Evolutionary conservation across 495 filamentous ascomycete species (phyloP), one percentile per base, ranked within the genome.

Genomic region (Apiosordaria backusii): DNA sequence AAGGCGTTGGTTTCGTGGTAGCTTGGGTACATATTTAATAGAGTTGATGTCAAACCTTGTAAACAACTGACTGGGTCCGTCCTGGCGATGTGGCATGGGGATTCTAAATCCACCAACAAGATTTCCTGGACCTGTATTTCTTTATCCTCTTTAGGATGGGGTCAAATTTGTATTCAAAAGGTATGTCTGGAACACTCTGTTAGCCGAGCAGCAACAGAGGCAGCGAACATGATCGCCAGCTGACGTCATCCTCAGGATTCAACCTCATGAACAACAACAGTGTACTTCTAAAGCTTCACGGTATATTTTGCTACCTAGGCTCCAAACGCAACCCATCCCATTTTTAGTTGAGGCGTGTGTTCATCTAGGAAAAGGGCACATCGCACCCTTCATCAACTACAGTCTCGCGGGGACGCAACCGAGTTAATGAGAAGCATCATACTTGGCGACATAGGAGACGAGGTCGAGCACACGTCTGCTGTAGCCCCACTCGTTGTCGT

Each of bases 381-480:
- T 15, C n/a, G 62, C 25, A 50, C 24, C 62, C 60, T 58, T 62
- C 67, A 54, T 62, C 61, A 53, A 55, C 50, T 66, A 72, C 55
- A 70, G 60, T 35, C 64, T 45, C n/a, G 68, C 61, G 13, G 68
- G 54, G 23, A 67, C 65, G 65, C 66, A 67, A 68, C 71, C 64
- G 26, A 68, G 58, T 60, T 62, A 75, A 75, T 77, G 77, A 71
- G 70, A 62, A 66, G 76, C 81, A 72, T 98, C 94, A 64, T 92
- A 89, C 86, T 93, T 93, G 80, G 92, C 84, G 74, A 97, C 90
- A 86, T 97, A 93, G 81, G 86, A 84, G 66, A 99, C 84, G 75
- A 99, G 93, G 82, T 99, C 95, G 69, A 97, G 86, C 69, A 98
- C 96, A 89, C 95, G 95, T 84, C 92, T 93, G 80, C 91, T 96